phyloP scores from a whole-genome alignment of 2,329 filamentous ascomycete species.

The Bipolaris victoriae region DNA sequence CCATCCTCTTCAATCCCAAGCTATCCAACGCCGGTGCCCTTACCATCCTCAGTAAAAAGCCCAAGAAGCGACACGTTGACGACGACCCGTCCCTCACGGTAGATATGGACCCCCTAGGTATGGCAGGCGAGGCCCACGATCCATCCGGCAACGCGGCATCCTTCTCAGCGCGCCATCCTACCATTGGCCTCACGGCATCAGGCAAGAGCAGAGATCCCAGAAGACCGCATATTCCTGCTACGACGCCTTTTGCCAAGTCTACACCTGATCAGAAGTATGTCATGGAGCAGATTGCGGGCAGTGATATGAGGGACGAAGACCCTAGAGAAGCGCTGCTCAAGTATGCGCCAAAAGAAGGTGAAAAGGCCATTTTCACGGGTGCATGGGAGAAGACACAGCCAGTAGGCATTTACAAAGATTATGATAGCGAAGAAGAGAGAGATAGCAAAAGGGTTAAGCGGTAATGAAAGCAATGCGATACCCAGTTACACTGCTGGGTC shows the following conservation, averaged over 20 bases:
- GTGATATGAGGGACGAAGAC: conserved; percentile 94
- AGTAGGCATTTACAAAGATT: conserved; percentile 85
- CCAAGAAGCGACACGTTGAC: conserved; percentile 94
- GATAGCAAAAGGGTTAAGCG: conserved; percentile 63
- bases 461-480: conserved; percentile 12
- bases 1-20: conserved; percentile 88
- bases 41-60: conserved; percentile 88
- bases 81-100: conserved; percentile 83
- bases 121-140: conserved; percentile 81
- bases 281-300: conserved; percentile 84
- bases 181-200: conserved; percentile 76
- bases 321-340: conserved; percentile 91
- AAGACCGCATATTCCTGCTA: conserved; percentile 80
- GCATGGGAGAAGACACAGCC: conserved; percentile 94
- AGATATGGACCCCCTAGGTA: conserved; percentile 75
- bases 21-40: conserved; percentile 82
- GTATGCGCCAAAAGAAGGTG: conserved; percentile 91
- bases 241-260: conserved; percentile 88
- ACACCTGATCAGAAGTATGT: conserved; percentile 92
- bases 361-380: conserved; percentile 91
- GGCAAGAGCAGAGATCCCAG: conserved; percentile 80
- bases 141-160: conserved; percentile 61
- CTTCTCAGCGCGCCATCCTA: conserved; percentile 67
- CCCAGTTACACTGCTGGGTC: conserved; percentile 12
- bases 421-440: conserved; percentile 85